A percentile compares a stretch with the other conserved stretches of the same genome.
Conservation (phyloP, 306 rosid genomes). For the Vigna radiata region DNA sequence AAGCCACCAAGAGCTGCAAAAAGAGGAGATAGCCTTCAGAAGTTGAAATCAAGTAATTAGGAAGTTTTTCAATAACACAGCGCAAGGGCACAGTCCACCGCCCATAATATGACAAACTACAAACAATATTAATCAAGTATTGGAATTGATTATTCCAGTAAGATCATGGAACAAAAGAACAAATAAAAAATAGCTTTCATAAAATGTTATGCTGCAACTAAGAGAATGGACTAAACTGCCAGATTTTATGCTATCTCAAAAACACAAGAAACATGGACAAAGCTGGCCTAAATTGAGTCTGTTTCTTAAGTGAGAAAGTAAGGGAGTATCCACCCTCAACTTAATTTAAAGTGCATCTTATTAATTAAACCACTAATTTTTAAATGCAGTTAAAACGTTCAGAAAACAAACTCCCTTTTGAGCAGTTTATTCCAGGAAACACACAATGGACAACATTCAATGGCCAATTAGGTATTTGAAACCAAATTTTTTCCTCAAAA, state of each 20-base stretch:
- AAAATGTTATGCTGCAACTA: constrained; percentile 30
- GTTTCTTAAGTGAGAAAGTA: neutral
- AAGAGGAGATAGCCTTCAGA: constrained; percentile 34
- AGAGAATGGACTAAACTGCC: constrained; percentile 25
- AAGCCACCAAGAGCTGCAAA: constrained; percentile 92
- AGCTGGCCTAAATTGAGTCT: constrained; percentile 16
- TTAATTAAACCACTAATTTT: neutral
- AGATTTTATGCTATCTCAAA: constrained; percentile 40
- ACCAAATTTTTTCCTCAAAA: neutral
- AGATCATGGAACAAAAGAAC: constrained; percentile 32
- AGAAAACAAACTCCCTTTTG: neutral
- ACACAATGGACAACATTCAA: neutral
- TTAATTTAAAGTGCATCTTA: neutral
- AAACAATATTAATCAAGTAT: constrained; percentile 27
- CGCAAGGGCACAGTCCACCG: constrained; percentile 29
- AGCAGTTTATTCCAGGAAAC: neutral
- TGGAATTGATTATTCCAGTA: constrained; percentile 29
- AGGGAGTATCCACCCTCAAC: neutral
- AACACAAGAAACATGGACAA: constrained; percentile 24
- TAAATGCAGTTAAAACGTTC: neutral
- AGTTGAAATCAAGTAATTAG: constrained; percentile 36
- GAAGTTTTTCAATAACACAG: constrained; percentile 13
- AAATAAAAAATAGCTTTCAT: constrained; percentile 22
- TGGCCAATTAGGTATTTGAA: neutral
- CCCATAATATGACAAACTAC: constrained; percentile 33